These are phyloP conservation scores for Microcyclospora tardicrescens DNA, from an alignment of 2,329 filamentous ascomycete genomes.

Conservation along the genomic window DNA sequence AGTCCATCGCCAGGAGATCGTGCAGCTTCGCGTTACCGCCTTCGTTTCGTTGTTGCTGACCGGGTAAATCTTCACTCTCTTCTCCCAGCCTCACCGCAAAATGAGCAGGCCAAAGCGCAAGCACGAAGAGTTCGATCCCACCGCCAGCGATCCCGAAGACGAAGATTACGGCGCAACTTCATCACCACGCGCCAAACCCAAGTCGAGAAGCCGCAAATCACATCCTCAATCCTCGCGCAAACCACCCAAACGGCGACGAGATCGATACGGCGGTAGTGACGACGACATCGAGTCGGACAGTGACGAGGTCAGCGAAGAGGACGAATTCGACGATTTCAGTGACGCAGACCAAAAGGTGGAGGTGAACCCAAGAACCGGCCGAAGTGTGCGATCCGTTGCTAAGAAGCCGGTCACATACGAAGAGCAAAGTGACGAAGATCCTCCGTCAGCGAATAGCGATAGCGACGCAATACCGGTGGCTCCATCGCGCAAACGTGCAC, in stretches of 20 bases:
- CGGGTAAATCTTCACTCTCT: no score
- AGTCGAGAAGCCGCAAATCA: slow-evolving; percentile 15
- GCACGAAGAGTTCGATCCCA: slow-evolving; percentile 24
- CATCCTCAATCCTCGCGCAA: slow-evolving; percentile 3
- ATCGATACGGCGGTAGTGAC: slow-evolving; percentile 28
- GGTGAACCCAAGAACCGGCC: slow-evolving; percentile 42
- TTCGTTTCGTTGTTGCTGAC: no score
- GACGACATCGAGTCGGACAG: slow-evolving; percentile 32
- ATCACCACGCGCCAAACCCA: slow-evolving; percentile 10
- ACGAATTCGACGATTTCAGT: slow-evolving; percentile 28
- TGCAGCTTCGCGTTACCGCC: no score
- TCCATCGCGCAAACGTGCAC: not conserved
- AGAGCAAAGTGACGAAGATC: slow-evolving; percentile 36
- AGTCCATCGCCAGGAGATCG: no score
- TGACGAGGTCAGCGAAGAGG: slow-evolving; percentile 29
- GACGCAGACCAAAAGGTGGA: slow-evolving; percentile 37
- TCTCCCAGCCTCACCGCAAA: slow-evolving; percentile 1
- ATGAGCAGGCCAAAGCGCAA: slow-evolving; percentile 24
- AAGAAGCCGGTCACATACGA: slow-evolving; percentile 44
- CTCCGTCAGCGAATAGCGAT: slow-evolving; percentile 27
- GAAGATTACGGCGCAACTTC: slow-evolving; percentile 21
- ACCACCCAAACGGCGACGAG: slow-evolving; percentile 23
- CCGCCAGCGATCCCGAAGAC: slow-evolving; percentile 25
- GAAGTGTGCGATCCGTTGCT: slow-evolving; percentile 42
- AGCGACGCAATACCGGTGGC: slow-evolving; percentile 6